phyloP scores from a whole-genome alignment of 2,329 filamentous ascomycete genomes.

The Claviceps capensis region DNA sequence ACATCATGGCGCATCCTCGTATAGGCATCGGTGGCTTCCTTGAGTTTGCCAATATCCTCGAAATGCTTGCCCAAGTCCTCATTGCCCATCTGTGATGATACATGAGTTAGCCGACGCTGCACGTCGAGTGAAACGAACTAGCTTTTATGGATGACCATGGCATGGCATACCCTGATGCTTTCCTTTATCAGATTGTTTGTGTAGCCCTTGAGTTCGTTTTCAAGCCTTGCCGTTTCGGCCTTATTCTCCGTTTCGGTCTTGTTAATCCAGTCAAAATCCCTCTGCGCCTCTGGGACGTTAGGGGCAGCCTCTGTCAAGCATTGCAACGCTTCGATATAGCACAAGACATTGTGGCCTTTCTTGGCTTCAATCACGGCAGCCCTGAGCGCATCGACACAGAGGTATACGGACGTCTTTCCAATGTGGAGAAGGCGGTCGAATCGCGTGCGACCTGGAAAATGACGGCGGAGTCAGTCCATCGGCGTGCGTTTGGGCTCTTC shows the following conservation, averaged over 20 bases:
- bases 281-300: slow-evolving; percentile 49
- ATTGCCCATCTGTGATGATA: slow-evolving; percentile 62
- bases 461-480: neutral
- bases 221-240: slow-evolving; percentile 59
- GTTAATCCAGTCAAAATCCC: slow-evolving; percentile 66
- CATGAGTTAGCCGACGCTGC: neutral
- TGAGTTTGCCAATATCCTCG: slow-evolving; percentile 62
- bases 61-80: slow-evolving; percentile 82
- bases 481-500: neutral
- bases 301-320: slow-evolving; percentile 51
- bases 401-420: slow-evolving; percentile 59
- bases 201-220: slow-evolving; percentile 77
- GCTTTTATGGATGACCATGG: neutral
- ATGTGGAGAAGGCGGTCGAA: slow-evolving; percentile 73
- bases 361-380: slow-evolving; percentile 66
- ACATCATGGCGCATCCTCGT: slow-evolving; percentile 82
- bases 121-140: neutral
- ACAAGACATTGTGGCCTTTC: slow-evolving; percentile 54
- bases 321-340: slow-evolving; percentile 57
- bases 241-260: slow-evolving; percentile 52
- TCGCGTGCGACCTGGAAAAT: slow-evolving; percentile 54
- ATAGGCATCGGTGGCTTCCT: slow-evolving; percentile 63
- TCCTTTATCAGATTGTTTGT: slow-evolving; percentile 97
- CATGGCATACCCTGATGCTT: slow-evolving; percentile 62
- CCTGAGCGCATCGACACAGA: slow-evolving; percentile 70